phyloP scores from a whole-genome alignment of 345 rosid genomes.

The Eucalyptus tenuipes region DNA sequence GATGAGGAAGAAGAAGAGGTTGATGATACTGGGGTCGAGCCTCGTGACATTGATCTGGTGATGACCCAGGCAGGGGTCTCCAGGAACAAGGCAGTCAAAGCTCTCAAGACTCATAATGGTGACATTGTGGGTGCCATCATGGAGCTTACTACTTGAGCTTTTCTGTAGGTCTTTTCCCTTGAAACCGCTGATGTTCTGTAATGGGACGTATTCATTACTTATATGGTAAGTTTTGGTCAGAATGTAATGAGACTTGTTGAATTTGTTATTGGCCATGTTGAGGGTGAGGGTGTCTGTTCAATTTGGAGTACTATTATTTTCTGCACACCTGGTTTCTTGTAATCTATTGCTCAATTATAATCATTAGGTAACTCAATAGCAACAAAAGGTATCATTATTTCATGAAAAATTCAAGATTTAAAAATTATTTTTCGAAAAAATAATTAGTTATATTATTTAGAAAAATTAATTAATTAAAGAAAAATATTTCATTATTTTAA shows the following conservation, averaged over 20 bases:
- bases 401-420: background rate
- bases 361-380: background rate
- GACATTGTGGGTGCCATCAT: conserved; percentile 90
- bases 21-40: conserved; percentile 69
- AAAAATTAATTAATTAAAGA: background rate
- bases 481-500: background rate
- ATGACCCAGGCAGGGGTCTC: conserved; percentile 84
- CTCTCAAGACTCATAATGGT: conserved; percentile 61
- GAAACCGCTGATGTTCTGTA: background rate
- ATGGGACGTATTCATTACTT: background rate
- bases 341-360: background rate
- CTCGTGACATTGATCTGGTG: conserved; percentile 71
- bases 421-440: background rate
- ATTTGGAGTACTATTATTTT: background rate
- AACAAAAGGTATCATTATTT: background rate
- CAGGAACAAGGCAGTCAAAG: conserved; percentile 62
- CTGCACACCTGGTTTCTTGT: background rate
- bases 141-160: conserved; percentile 63
- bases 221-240: background rate
- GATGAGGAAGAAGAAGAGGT: conserved; percentile 79
- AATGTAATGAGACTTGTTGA: background rate
- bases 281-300: background rate
- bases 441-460: background rate
- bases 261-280: background rate
- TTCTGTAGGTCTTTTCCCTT: background rate